Percentiles rank a stretch among this genome's conserved stretches.
These are phyloP conservation scores for Mycena latifolia DNA, from an alignment of 768 basidiomycete genomes.

Conservation along the genomic window DNA sequence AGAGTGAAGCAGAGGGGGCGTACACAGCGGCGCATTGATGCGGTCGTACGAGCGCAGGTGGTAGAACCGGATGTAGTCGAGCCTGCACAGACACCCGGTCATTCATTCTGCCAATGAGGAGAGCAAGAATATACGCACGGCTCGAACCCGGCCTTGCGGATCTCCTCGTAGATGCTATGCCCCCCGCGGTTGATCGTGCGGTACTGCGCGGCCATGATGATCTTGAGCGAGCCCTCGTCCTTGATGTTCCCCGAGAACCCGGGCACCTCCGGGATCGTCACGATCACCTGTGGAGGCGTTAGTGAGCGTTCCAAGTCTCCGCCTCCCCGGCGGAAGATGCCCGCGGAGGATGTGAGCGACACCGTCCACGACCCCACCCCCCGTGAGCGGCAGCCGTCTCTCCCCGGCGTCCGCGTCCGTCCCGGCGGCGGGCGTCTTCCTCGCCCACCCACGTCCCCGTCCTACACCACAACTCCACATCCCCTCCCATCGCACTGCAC, in stretches of 20 bases:
- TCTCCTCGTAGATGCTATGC: conserved; percentile 85
- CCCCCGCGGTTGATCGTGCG: conserved; percentile 93
- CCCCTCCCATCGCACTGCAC: too few relatives aligned
- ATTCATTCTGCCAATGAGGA: not conserved
- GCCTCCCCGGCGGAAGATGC: too few relatives aligned
- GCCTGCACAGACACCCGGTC: conserved; percentile 52
- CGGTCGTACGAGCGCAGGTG: conserved; percentile 94
- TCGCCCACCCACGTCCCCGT: too few relatives aligned
- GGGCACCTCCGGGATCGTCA: conserved; percentile 92
- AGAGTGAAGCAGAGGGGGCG: conserved; percentile 34
- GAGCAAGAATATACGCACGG: conserved; percentile 64
- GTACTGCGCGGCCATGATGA: conserved; percentile 90
- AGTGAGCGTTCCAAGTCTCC: not conserved
- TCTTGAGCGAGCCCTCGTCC: conserved; percentile 71
- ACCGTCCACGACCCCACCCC: too few relatives aligned
- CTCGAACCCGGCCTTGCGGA: conserved; percentile 81
- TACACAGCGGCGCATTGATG: conserved; percentile 82
- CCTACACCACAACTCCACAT: too few relatives aligned
- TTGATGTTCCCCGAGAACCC: conserved; percentile 90
- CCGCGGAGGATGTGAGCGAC: too few relatives aligned
- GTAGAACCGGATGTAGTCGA: conserved; percentile 91
- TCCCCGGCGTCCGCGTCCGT: too few relatives aligned
- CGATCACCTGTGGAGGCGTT: conserved; percentile 69
- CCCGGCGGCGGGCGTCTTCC: too few relatives aligned
- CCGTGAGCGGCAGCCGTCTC: too few relatives aligned